Evolutionary conservation across 345 rosid species (phyloP).

Genomic region (Rhodamnia rubescens): DNA sequence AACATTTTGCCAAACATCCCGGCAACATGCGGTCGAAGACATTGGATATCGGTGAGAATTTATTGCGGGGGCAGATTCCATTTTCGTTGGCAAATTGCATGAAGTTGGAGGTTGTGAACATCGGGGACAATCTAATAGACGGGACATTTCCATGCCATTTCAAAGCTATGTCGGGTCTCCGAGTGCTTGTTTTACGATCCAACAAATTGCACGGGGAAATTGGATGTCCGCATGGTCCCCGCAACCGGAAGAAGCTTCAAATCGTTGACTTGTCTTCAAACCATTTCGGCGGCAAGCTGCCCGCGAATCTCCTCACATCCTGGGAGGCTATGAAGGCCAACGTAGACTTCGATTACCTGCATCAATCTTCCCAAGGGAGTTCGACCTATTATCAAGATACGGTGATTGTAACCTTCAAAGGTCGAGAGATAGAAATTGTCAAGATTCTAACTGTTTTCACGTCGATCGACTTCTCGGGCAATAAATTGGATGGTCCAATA

Average conservation of each 20-base stretch:
- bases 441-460: conserved; percentile 5
- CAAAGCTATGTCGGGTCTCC: conserved; percentile 11
- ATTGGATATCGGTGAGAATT: conserved; percentile 25
- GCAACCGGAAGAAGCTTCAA: conserved; percentile 18
- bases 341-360: not conserved
- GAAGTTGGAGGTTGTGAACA: conserved; percentile 20
- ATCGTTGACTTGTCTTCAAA: conserved; percentile 34
- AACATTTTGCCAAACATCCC: conserved; percentile 6
- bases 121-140: conserved; percentile 18
- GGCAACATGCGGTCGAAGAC: conserved; percentile 1
- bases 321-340: conserved; percentile 5
- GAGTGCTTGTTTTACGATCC: conserved; percentile 21
- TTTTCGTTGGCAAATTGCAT: conserved; percentile 15
- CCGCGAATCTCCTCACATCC: not conserved
- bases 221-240: not conserved
- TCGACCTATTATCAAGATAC: not conserved
- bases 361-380: fast-evolving
- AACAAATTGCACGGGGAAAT: conserved; percentile 20
- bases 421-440: conserved; percentile 11
- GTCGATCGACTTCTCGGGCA: not conserved
- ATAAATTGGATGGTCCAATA: not conserved
- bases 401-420: conserved; percentile 31
- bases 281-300: conserved; percentile 4
- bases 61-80: conserved; percentile 15
- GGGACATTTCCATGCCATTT: conserved; percentile 27